Evolutionary conservation across 768 basidiomycete species (phyloP).

Genomic region (Termitomyces sp.): DNA sequence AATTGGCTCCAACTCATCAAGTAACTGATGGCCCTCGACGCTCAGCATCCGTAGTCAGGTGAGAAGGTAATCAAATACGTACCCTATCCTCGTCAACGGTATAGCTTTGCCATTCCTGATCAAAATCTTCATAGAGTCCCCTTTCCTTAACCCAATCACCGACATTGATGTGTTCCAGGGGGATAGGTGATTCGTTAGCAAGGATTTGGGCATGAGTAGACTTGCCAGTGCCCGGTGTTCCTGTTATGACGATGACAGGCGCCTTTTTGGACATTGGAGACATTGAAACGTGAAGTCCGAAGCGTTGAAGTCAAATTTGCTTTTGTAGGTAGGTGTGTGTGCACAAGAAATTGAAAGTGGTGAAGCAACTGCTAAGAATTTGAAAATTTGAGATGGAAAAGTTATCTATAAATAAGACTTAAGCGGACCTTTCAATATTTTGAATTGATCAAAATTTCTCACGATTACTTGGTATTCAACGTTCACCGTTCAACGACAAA

Average conservation of each 20-base stretch:
- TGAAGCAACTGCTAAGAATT: no score
- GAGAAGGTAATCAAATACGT: constrained; percentile 16
- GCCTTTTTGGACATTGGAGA: constrained; percentile 13
- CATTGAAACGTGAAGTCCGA: constrained; percentile 3
- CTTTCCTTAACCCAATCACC: constrained; percentile 87
- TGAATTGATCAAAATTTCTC: no score
- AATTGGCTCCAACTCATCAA: constrained; percentile 83
- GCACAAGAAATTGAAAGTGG: background rate
- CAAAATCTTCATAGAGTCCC: constrained; percentile 77
- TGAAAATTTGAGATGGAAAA: no score
- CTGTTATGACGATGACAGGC: constrained; percentile 83
- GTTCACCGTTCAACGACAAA: no score
- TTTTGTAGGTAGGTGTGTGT: background rate
- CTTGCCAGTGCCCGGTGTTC: constrained; percentile 95
- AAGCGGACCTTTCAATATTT: no score
- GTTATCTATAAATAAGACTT: no score
- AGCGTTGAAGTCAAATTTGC: background rate
- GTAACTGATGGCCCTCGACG: constrained; percentile 44
- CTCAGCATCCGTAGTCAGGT: background rate
- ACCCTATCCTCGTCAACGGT: constrained; percentile 97
- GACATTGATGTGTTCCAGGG: constrained; percentile 82
- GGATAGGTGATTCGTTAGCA: constrained; percentile 62
- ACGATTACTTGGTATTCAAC: background rate
- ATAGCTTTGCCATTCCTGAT: constrained; percentile 94
- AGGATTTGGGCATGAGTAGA: constrained; percentile 90